phyloP scores from a whole-genome alignment of 805 yeast species.

The Jamesozyma lodderae region DNA sequence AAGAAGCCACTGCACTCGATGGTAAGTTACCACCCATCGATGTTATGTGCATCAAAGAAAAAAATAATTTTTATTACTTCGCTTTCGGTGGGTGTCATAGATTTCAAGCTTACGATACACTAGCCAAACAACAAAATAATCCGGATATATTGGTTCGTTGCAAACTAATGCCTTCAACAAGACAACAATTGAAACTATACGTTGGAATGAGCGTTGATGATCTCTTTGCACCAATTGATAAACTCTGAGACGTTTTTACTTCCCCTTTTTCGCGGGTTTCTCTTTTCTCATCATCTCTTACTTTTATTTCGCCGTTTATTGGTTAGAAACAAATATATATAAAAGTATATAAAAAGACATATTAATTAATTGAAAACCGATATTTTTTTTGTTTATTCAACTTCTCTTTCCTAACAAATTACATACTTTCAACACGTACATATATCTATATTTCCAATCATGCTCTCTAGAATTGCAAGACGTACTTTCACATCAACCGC shows the following conservation, averaged over 20 bases:
- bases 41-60: conserved; percentile 56
- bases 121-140: conserved; percentile 31
- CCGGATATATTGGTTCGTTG: conserved; percentile 47
- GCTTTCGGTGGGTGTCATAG: conserved; percentile 91
- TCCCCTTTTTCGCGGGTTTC: background rate
- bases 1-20: conserved; percentile 29
- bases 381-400: background rate
- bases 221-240: background rate
- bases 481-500: conserved; percentile 64
- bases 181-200: conserved; percentile 55
- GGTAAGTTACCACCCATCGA: conserved; percentile 81
- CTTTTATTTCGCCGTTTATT: background rate
- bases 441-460: conserved; percentile 16
- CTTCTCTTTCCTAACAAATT: background rate
- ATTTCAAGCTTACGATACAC: conserved; percentile 71
- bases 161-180: conserved; percentile 67
- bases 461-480: conserved; percentile 47
- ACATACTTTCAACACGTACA: background rate
- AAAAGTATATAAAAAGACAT: background rate
- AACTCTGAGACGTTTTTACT: background rate
- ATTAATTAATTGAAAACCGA: no score
- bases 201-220: conserved; percentile 44
- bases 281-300: background rate
- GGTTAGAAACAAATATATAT: background rate
- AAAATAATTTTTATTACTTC: conserved; percentile 55